These are phyloP conservation scores for Fusarium coicis DNA, from an alignment of 2,329 filamentous ascomycete species.

Conservation along the genomic window DNA sequence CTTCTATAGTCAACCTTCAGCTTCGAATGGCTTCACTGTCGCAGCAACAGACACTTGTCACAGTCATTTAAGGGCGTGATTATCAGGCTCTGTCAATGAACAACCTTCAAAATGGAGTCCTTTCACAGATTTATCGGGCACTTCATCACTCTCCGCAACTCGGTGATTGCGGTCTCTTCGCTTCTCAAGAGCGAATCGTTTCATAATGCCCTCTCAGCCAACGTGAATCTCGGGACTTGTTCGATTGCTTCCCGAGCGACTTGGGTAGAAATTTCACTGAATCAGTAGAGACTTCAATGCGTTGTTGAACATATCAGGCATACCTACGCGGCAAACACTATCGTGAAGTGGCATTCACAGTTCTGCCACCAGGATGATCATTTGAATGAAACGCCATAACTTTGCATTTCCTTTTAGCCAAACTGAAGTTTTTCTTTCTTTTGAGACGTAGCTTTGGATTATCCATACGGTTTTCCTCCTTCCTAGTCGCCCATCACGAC, in stretches of 20 bases:
- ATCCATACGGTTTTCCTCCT: too few species aligned
- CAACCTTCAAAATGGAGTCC: not conserved
- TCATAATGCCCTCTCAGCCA: not conserved
- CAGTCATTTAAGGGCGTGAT: rapidly evolving
- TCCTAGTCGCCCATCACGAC: not conserved
- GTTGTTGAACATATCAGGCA: rapidly evolving
- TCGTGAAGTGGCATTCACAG: not conserved
- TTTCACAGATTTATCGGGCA: not conserved
- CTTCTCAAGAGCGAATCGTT: not conserved
- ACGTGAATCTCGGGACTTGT: rapidly evolving
- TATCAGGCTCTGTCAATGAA: rapidly evolving
- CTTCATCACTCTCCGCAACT: not conserved
- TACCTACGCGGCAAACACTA: rapidly evolving
- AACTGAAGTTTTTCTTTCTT: too few species aligned
- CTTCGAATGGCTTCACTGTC: rapidly evolving
- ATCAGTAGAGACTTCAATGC: rapidly evolving
- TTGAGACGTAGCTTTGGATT: not conserved
- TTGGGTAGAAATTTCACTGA: rapidly evolving
- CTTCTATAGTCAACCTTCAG: not conserved
- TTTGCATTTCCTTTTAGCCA: too few species aligned
- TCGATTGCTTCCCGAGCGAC: rapidly evolving
- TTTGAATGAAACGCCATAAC: too few species aligned
- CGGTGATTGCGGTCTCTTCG: not conserved
- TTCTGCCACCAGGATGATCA: not conserved
- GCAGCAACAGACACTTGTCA: not conserved